These are phyloP conservation scores for Aspergillus oerlinghausenensis DNA, from an alignment of 2,329 filamentous ascomycete species.

Conservation along the genomic window DNA sequence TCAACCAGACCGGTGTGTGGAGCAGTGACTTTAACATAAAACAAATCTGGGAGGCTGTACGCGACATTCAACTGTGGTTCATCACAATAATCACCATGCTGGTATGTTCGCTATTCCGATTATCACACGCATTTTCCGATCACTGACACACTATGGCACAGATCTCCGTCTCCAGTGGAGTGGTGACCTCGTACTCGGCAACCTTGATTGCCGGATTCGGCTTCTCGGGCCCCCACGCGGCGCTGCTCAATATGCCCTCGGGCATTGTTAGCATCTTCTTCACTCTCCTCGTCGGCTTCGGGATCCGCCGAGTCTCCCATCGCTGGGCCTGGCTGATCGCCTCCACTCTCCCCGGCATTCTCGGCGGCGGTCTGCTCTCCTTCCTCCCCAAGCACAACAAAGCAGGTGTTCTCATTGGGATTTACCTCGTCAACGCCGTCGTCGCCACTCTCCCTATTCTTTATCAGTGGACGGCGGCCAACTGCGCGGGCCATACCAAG, in stretches of 20 bases:
- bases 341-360: slow-evolving; percentile 45
- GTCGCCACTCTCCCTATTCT: slow-evolving; percentile 43
- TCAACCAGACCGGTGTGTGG: slow-evolving; percentile 50
- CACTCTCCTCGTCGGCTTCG: slow-evolving; percentile 37
- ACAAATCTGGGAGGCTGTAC: slow-evolving; percentile 46
- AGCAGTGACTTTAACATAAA: slow-evolving; percentile 46
- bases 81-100: slow-evolving; percentile 26
- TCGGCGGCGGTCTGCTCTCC: slow-evolving; percentile 39
- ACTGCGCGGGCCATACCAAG: slow-evolving; percentile 49
- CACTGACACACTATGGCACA: not conserved
- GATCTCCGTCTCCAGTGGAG: slow-evolving; percentile 34
- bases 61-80: slow-evolving; percentile 45
- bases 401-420: slow-evolving; percentile 40
- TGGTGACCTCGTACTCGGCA: slow-evolving; percentile 42
- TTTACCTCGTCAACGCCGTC: slow-evolving; percentile 44
- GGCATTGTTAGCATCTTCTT: slow-evolving; percentile 41
- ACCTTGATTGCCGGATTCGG: slow-evolving; percentile 42
- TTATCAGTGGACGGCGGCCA: slow-evolving; percentile 46
- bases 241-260: slow-evolving; percentile 42
- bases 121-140: not conserved
- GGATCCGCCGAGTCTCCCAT: slow-evolving; percentile 36
- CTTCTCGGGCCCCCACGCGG: slow-evolving; percentile 40
- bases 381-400: slow-evolving; percentile 37
- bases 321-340: slow-evolving; percentile 42
- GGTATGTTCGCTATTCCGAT: not conserved